phyloP scores from a whole-genome alignment of 2,329 filamentous ascomycete species.

The Triangularia verruculosa region DNA sequence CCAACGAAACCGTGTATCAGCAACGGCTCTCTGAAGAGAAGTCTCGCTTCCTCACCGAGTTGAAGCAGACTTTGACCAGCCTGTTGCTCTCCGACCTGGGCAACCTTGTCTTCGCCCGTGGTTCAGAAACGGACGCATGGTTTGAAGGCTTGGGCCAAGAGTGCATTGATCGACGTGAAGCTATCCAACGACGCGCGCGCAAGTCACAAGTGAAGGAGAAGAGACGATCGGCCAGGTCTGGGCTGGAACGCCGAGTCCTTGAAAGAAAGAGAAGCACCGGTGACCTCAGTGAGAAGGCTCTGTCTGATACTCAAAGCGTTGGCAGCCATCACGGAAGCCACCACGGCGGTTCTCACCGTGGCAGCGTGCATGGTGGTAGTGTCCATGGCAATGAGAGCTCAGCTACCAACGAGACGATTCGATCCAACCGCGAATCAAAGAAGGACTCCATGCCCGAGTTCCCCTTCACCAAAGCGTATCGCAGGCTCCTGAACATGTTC shows the following conservation, averaged over 20 bases:
- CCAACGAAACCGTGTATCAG: constrained; percentile 63
- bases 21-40: constrained; percentile 66
- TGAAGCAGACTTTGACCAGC: constrained; percentile 77
- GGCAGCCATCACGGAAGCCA: constrained; percentile 29
- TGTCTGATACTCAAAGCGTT: constrained; percentile 29
- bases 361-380: constrained; percentile 28
- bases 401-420: constrained; percentile 39
- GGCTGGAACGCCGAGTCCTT: constrained; percentile 49
- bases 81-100: constrained; percentile 87
- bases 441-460: constrained; percentile 55
- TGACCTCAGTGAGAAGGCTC: constrained; percentile 44
- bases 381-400: constrained; percentile 41
- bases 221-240: constrained; percentile 42
- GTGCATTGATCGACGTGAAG: constrained; percentile 61
- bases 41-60: constrained; percentile 69
- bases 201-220: constrained; percentile 41
- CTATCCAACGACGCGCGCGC: constrained; percentile 48
- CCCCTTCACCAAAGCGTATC: constrained; percentile 77
- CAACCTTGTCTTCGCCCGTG: constrained; percentile 77
- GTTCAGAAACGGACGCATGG: constrained; percentile 91
- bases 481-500: constrained; percentile 77
- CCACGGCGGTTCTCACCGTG: constrained; percentile 28
- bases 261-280: constrained; percentile 69
- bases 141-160: constrained; percentile 67
- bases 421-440: constrained; percentile 26